A percentile compares a stretch with the other conserved stretches of the same genome.
phyloP scores from a whole-genome alignment of 805 yeast species.

The Monosporozyma servazzii region DNA sequence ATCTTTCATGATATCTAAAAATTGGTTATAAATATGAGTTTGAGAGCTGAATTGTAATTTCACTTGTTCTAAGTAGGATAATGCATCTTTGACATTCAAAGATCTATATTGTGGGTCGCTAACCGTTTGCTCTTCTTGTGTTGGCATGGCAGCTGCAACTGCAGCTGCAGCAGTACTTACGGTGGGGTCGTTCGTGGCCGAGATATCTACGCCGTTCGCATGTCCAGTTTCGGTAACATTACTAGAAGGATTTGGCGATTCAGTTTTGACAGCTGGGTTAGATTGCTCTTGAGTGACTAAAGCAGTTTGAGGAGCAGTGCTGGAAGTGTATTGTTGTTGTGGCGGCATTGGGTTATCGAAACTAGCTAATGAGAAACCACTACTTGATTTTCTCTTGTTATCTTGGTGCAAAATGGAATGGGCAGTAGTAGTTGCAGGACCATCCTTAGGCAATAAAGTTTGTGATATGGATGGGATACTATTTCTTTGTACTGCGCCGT shows the following conservation, averaged over 20 bases:
- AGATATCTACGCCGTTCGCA: not conserved
- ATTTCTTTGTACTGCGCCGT: constrained; percentile 3
- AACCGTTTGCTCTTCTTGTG: constrained; percentile 7
- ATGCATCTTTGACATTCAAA: constrained; percentile 89
- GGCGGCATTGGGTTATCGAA: constrained; percentile 26
- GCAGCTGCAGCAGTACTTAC: constrained; percentile 2
- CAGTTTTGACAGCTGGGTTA: not conserved
- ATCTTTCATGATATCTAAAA: constrained; percentile 96
- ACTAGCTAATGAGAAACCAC: constrained; percentile 25
- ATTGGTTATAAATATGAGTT: constrained; percentile 93
- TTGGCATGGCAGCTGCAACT: constrained; percentile 4
- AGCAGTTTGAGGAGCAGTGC: constrained; percentile 13
- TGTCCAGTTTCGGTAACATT: not conserved
- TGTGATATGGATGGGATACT: not conserved
- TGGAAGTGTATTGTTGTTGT: constrained; percentile 5
- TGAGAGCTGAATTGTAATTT: constrained; percentile 84
- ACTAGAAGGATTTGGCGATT: not conserved
- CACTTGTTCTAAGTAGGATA: constrained; percentile 91
- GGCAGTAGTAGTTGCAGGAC: constrained; percentile 5
- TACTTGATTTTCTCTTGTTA: constrained; percentile 5
- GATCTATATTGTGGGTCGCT: constrained; percentile 49
- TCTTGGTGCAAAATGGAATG: not conserved
- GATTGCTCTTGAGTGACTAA: not conserved
- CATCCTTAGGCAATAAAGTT: not conserved
- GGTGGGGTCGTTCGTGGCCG: not conserved